Conservation (phyloP, 805 yeast genomes). For the Citeromyces matritensis region DNA sequence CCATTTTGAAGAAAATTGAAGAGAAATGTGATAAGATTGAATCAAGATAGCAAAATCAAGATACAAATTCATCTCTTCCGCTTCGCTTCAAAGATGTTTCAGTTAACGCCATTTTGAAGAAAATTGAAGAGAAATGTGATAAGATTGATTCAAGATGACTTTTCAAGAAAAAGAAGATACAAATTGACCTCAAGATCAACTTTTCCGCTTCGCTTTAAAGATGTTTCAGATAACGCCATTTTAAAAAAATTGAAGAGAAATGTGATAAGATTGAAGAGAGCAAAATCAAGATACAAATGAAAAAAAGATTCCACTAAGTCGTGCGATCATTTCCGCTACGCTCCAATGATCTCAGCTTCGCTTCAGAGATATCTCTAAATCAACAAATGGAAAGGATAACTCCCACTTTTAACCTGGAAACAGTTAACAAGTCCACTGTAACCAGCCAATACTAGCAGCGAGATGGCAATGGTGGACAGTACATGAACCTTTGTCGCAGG, state of each 20-base stretch:
- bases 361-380: slow-evolving; percentile 7
- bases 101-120: slow-evolving; percentile 14
- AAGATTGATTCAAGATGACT: slow-evolving; percentile 8
- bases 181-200: not conserved
- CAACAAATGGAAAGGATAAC: slow-evolving; percentile 62
- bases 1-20: slow-evolving; percentile 20
- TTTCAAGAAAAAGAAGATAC: too few relatives aligned
- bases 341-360: too few relatives aligned
- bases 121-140: slow-evolving; percentile 20
- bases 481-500: slow-evolving; percentile 29
- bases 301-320: not conserved
- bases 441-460: slow-evolving; percentile 30
- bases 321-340: too few relatives aligned
- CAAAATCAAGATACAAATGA: too few relatives aligned
- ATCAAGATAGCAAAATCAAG: slow-evolving; percentile 3
- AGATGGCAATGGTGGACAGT: slow-evolving; percentile 27
- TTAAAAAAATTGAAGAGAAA: slow-evolving; percentile 21
- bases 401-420: slow-evolving; percentile 55
- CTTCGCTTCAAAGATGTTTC: too few relatives aligned
- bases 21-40: slow-evolving; percentile 15
- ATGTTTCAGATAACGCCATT: slow-evolving; percentile 8
- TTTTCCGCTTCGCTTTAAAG: too few relatives aligned
- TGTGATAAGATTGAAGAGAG: slow-evolving; percentile 13
- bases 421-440: slow-evolving; percentile 52
- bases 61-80: too few relatives aligned